Evolutionary conservation across 305 asterid species (phyloP), one percentile per base, ranked within the genome.

Genomic region (Plantago coronopus): DNA sequence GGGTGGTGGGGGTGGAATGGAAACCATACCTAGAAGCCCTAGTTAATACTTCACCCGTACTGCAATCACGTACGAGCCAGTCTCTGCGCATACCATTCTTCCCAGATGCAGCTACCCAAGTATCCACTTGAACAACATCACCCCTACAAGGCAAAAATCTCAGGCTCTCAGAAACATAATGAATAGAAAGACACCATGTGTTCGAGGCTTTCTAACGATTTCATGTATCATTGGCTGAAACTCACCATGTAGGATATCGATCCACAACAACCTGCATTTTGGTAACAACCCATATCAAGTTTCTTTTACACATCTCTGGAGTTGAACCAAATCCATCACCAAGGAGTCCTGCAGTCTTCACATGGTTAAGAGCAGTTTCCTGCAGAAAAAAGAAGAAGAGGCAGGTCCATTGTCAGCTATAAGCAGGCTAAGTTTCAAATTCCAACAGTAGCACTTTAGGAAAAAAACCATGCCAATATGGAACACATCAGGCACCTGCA

Each of bases 321-420:
- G 99, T 93, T 44, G 99, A 83, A 67, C 96, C 99, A 80, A 93
- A 93, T 59, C 99, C 99, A 58, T 83, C 96, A 71, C 83, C 88
- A 65, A 89, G 81, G 48, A 93, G 82, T 37, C 99, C 99, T 31
- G 79, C 95, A 71, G 73, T 71, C 76, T 79, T 87, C 15, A 79
- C 96, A 77, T 93, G 99, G 73, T 93, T 93, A 47, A 93, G 94
- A 53, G 99, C 99, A 20, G 97, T 89, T 83, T 93, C 99, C 99
- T 93, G 76, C 56, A 72, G 43, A 69, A 45, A 50, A 29, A 76
- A n/a, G n/a, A n/a, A n/a, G n/a, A n/a, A n/a, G n/a, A n/a, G n/a
- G 76, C 67, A 68, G 65, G 61, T 65, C 8, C 9, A 6, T 68
- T 27, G 42, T 58, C 59, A 69, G 74, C 40, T 21, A 40, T 25